Conservation (phyloP, 2,329 filamentous ascomycete genomes). For the Talaromyces albobiverticillius region DNA sequence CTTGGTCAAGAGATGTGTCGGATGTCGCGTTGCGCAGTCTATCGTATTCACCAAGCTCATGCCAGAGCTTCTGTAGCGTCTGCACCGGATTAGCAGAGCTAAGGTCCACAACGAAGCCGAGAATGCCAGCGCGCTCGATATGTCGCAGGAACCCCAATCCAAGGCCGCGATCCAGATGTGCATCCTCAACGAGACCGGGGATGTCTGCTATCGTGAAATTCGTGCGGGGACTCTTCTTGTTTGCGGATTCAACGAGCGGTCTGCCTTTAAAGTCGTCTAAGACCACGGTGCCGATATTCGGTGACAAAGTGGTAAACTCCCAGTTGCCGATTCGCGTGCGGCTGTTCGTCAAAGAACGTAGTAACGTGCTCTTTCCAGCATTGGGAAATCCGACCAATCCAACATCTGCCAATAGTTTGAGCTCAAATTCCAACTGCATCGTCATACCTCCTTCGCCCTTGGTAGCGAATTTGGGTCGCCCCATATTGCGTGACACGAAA, state of each 20-base stretch:
- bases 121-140: slow-evolving; percentile 86
- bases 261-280: slow-evolving; percentile 82
- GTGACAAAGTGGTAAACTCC: slow-evolving; percentile 94
- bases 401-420: slow-evolving; percentile 93
- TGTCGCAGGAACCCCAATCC: slow-evolving; percentile 91
- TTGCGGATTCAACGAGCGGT: slow-evolving; percentile 51
- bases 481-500: slow-evolving; percentile 73
- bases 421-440: slow-evolving; percentile 78
- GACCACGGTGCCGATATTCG: slow-evolving; percentile 93
- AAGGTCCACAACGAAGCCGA: slow-evolving; percentile 92
- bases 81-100: slow-evolving; percentile 72
- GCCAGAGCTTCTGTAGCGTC: slow-evolving; percentile 81
- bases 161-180: slow-evolving; percentile 85
- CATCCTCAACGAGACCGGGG: slow-evolving; percentile 86
- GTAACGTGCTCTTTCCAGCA: slow-evolving; percentile 89
- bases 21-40: slow-evolving; percentile 71
- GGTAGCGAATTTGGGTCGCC: slow-evolving; percentile 82
- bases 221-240: slow-evolving; percentile 59
- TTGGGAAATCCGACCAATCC: slow-evolving; percentile 94
- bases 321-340: slow-evolving; percentile 87
- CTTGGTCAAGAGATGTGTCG: slow-evolving; percentile 57
- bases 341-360: slow-evolving; percentile 83
- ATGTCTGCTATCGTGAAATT: slow-evolving; percentile 95
- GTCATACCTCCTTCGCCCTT: slow-evolving; percentile 76
- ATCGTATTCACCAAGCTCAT: slow-evolving; percentile 85